Evolutionary conservation across 495 filamentous ascomycete genomes (phyloP).

Genomic region (Penicillium chermesinum): DNA sequence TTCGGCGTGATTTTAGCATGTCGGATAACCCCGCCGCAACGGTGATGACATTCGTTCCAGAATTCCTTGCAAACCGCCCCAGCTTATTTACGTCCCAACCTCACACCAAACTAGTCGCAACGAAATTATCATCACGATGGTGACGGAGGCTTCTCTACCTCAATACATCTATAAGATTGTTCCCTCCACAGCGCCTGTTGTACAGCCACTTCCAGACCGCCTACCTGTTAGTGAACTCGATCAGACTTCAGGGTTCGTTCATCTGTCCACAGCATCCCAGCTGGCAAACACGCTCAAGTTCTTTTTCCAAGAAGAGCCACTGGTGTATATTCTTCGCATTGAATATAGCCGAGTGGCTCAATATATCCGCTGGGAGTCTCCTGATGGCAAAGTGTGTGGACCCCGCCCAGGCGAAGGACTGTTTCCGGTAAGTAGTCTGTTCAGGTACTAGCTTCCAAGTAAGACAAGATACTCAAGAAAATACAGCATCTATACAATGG

Average conservation of each 20-base stretch:
- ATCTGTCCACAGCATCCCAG: slow-evolving; percentile 39
- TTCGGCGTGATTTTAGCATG: too few relatives aligned
- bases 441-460: too few relatives aligned
- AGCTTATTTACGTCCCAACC: background rate
- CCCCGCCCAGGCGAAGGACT: slow-evolving; percentile 39
- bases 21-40: too few relatives aligned
- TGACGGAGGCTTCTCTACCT: slow-evolving; percentile 20
- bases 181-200: slow-evolving; percentile 36
- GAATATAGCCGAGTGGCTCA: slow-evolving; percentile 54
- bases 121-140: background rate
- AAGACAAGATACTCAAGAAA: slow-evolving; percentile 3
- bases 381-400: slow-evolving; percentile 37
- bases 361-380: slow-evolving; percentile 39
- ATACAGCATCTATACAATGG: slow-evolving; percentile 43
- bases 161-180: slow-evolving; percentile 43
- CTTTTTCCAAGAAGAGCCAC: slow-evolving; percentile 66
- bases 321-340: slow-evolving; percentile 74
- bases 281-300: slow-evolving; percentile 49
- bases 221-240: slow-evolving; percentile 43
- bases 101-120: too few relatives aligned
- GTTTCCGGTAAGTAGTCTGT: slow-evolving; percentile 40
- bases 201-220: slow-evolving; percentile 37
- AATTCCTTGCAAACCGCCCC: background rate
- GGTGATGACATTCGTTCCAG: background rate
- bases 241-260: slow-evolving; percentile 35